Conservation (phyloP, 768 basidiomycete species). For the Cystobasidium ongulense region DNA sequence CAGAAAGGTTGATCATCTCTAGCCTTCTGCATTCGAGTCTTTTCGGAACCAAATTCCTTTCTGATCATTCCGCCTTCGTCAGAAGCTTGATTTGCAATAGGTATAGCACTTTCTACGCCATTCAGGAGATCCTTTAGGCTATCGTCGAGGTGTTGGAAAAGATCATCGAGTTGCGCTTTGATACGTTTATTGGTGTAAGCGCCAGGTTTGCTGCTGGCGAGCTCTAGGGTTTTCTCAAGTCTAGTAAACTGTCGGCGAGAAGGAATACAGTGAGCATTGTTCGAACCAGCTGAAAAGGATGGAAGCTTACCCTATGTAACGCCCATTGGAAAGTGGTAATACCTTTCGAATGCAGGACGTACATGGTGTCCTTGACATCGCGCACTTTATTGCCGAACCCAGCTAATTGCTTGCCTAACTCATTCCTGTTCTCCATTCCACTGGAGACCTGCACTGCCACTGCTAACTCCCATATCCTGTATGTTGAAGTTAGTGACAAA, state of each 20-base stretch:
- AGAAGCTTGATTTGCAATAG: slow-evolving; percentile 37
- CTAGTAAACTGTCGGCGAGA: slow-evolving; percentile 38
- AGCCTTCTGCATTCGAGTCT: background rate
- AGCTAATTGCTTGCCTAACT: slow-evolving; percentile 32
- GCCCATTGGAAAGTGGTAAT: slow-evolving; percentile 41
- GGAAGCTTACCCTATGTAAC: slow-evolving; percentile 25
- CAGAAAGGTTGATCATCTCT: slow-evolving; percentile 35
- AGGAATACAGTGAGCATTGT: no score
- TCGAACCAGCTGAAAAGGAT: background rate
- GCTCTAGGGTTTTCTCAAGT: slow-evolving; percentile 35
- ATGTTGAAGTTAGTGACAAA: background rate
- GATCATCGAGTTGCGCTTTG: slow-evolving; percentile 35
- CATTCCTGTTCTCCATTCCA: slow-evolving; percentile 34
- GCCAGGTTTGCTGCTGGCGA: background rate
- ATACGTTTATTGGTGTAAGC: background rate
- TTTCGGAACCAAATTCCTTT: slow-evolving; percentile 23
- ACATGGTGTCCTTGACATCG: slow-evolving; percentile 41
- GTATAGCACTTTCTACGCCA: slow-evolving; percentile 39
- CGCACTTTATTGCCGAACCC: slow-evolving; percentile 38
- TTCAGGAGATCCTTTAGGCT: slow-evolving; percentile 37
- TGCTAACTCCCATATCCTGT: slow-evolving; percentile 41
- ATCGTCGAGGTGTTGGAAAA: slow-evolving; percentile 36
- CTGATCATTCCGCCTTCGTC: slow-evolving; percentile 34
- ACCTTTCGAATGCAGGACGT: slow-evolving; percentile 37
- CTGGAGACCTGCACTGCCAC: slow-evolving; percentile 40